Base-by-base conservation (phyloP, 306 rosid genomes). In the Rosa rugosa region DNA sequence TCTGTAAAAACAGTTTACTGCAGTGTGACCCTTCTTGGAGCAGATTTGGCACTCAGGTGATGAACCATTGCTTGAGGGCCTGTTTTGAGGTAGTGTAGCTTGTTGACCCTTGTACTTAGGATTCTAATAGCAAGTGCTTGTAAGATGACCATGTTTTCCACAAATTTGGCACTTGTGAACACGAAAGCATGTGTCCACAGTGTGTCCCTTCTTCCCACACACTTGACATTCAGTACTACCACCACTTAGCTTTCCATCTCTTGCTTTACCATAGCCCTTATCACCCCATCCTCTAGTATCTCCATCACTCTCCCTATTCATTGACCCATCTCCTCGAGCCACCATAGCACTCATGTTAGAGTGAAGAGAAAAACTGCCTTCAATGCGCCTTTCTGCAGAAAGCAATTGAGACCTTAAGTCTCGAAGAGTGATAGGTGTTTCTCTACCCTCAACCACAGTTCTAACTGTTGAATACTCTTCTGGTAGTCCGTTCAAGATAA, bases 181-280 rank as follows among this genome's bases (percentile, higher is more conserved):
- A 3, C 3, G 1, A 2, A 8, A 46, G 3, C 51, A 46, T 8
- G 51, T 46, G 0, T 11, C 6, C 34, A 46, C 6, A 10, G 14
- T 46, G 2, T 46, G 51, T 11, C 51, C 51, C 1, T 2, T 46
- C 3, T 46, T 46, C 6, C 51, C 51, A 46, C 51, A 46, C 11
- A 8, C 5, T 0, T 0, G 13, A 46, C 51, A 46, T 2, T 46
- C 11, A 46, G 1, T 16, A 46, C 51, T 3, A 11, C 11, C 16
- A 13, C 54, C 54, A 11, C 11, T 14, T 0, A 1, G 5, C 4
- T 13, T 49, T 11, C 0, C 5, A 13, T 49, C 16, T 5, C 0
- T 49, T 0, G 0, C 4, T 49, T 49, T 11, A 0, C 17, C 18
- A 0, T 14, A 18, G 13, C 0, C 3, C 18, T 2, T 14, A 0